Percentiles rank a stretch among this genome's conserved stretches.
Evolutionary conservation across 495 filamentous ascomycete species (phyloP).

Genomic region (Talaromyces nanjingensis): DNA sequence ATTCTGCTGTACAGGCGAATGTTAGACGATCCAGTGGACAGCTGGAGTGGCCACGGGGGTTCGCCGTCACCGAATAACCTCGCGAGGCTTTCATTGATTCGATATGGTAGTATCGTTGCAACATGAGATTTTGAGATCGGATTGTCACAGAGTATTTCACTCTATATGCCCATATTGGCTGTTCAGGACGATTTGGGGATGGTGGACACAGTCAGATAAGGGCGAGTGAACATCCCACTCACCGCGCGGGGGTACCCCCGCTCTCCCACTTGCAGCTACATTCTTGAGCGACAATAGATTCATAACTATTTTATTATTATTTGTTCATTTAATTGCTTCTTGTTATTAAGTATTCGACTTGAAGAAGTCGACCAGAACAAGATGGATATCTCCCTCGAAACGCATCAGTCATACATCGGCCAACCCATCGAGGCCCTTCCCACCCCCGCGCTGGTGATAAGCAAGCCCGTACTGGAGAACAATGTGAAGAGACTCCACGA

Average conservation of each 20-base stretch:
- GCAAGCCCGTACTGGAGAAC: constrained; percentile 22
- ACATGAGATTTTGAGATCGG: too few species aligned
- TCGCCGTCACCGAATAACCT: too few species aligned
- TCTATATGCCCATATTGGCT: too few species aligned
- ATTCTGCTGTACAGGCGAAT: too few species aligned
- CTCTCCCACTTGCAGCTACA: not conserved
- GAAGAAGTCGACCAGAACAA: not conserved
- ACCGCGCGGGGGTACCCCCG: not conserved
- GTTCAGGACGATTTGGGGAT: too few species aligned
- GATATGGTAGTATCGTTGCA: too few species aligned
- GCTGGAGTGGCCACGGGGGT: too few species aligned
- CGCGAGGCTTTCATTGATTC: too few species aligned
- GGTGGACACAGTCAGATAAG: too few species aligned
- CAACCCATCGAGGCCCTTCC: constrained; percentile 21
- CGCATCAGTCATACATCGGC: constrained; percentile 23
- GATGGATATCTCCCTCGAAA: constrained; percentile 24
- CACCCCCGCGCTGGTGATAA: constrained; percentile 25
- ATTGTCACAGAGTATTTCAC: too few species aligned
- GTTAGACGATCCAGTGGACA: too few species aligned
- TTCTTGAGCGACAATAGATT: not conserved
- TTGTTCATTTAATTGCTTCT: not conserved
- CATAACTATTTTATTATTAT: not conserved
- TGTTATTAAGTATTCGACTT: not conserved
- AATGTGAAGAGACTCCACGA: constrained; percentile 22
- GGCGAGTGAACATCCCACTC: not conserved